These are phyloP conservation scores for Eucalyptus leucophloia DNA, from an alignment of 345 rosid genomes.

Conservation along the genomic window DNA sequence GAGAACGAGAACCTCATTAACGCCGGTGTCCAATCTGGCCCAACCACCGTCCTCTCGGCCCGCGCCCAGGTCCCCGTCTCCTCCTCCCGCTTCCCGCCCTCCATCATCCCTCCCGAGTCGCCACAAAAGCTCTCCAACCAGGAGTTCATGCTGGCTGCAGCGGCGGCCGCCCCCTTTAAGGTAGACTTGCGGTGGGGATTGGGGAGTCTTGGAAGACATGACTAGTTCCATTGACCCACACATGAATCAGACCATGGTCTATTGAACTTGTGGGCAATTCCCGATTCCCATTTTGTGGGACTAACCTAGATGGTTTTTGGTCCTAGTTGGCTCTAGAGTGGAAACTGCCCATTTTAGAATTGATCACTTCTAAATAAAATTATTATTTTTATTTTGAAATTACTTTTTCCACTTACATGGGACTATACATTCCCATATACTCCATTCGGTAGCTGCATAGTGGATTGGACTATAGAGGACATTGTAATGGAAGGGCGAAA, in stretches of 20 bases:
- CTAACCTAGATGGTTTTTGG: not conserved
- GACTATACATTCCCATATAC: not conserved
- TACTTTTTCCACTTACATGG: not conserved
- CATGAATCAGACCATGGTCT: not conserved
- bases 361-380: not conserved
- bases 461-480: not conserved
- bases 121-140: not conserved
- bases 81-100: slow-evolving; percentile 57
- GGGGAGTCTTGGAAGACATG: not conserved
- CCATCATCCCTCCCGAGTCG: slow-evolving; percentile 51
- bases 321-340: no score
- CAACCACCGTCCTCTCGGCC: slow-evolving; percentile 71
- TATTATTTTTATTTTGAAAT: not conserved
- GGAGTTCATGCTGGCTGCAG: slow-evolving; percentile 11
- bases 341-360: rapidly evolving
- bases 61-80: slow-evolving; percentile 69
- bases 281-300: no score
- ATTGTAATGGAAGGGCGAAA: not conserved
- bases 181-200: not conserved
- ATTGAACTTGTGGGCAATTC: not conserved
- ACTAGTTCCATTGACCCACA: not conserved
- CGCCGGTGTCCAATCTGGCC: slow-evolving; percentile 53
- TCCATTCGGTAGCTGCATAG: not conserved
- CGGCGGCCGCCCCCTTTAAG: slow-evolving; percentile 9
- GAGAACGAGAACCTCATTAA: slow-evolving; percentile 90